A percentile compares a stretch with the other conserved stretches of the same genome.
phyloP scores from a whole-genome alignment of 805 yeast species.

The Candida arabinofermentans region DNA sequence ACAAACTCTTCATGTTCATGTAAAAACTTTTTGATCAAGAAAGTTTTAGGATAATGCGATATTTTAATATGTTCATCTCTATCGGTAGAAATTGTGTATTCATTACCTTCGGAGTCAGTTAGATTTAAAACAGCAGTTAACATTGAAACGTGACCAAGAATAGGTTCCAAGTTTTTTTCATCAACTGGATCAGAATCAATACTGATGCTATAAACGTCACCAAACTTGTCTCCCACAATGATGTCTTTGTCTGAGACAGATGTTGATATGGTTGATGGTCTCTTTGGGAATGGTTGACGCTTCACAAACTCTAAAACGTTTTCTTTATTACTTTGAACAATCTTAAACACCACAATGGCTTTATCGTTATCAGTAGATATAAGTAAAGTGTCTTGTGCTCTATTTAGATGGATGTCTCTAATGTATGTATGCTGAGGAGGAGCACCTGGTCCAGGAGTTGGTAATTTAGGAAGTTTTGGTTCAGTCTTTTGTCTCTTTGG shows the following conservation, averaged over 20 bases:
- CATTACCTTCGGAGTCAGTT: constrained; percentile 36
- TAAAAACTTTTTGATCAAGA: constrained; percentile 73
- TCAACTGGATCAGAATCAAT: constrained; percentile 33
- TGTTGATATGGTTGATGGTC: constrained; percentile 81
- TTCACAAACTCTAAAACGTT: constrained; percentile 50
- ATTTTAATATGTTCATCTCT: constrained; percentile 95
- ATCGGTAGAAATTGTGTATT: constrained; percentile 73
- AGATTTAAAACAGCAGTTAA: constrained; percentile 66
- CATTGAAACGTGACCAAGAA: constrained; percentile 96
- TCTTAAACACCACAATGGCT: constrained; percentile 61
- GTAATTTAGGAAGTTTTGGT: constrained; percentile 45
- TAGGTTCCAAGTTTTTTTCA: constrained; percentile 53
- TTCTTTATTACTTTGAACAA: constrained; percentile 23
- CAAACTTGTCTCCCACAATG: constrained; percentile 89
- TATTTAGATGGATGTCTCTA: constrained; percentile 53
- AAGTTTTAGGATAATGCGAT: constrained; percentile 74
- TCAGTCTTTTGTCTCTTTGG: constrained; percentile 32
- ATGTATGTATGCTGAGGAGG: constrained; percentile 66
- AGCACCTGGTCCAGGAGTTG: constrained; percentile 65
- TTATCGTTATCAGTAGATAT: constrained; percentile 83
- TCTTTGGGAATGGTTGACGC: constrained; percentile 79
- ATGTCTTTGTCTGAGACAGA: constrained; percentile 48
- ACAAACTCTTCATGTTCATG: constrained; percentile 87
- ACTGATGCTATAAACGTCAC: constrained; percentile 77
- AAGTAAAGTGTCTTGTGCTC: constrained; percentile 51